Evolutionary conservation across 2,329 filamentous ascomycete species (phyloP).

Genomic region (Penicillium capsulatum): DNA sequence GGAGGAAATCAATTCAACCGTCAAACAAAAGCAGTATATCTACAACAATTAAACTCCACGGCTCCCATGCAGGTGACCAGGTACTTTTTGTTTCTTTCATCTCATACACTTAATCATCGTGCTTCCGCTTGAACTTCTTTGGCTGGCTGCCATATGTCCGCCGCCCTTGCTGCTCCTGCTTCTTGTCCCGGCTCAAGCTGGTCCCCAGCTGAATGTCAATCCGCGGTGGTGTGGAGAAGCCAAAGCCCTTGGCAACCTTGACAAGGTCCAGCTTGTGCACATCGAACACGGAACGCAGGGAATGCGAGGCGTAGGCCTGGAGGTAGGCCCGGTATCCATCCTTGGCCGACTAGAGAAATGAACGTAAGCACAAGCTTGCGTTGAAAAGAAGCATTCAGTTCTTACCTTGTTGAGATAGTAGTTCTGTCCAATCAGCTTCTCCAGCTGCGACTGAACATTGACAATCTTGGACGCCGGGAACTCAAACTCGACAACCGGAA

Average conservation of each 20-base stretch:
- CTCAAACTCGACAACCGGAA: slow-evolving; percentile 94
- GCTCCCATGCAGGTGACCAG: slow-evolving; percentile 22
- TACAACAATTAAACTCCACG: slow-evolving; percentile 24
- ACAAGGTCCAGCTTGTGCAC: slow-evolving; percentile 75
- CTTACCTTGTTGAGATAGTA: slow-evolving; percentile 89
- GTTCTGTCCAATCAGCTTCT: slow-evolving; percentile 90
- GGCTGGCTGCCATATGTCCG: slow-evolving; percentile 76
- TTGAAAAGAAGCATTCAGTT: background rate
- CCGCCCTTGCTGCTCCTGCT: slow-evolving; percentile 55
- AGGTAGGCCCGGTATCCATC: slow-evolving; percentile 83
- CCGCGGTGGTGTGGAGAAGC: slow-evolving; percentile 70
- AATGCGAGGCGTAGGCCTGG: slow-evolving; percentile 89
- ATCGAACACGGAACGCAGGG: slow-evolving; percentile 76
- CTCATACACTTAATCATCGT: slow-evolving; percentile 30
- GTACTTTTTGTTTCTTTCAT: slow-evolving; percentile 21
- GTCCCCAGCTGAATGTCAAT: slow-evolving; percentile 73
- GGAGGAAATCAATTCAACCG: no score
- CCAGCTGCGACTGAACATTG: slow-evolving; percentile 84
- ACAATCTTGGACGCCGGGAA: slow-evolving; percentile 89
- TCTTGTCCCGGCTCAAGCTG: slow-evolving; percentile 70
- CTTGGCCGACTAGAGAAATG: slow-evolving; percentile 53
- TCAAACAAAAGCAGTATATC: slow-evolving; percentile 20
- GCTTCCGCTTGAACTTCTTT: slow-evolving; percentile 55
- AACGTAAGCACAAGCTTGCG: background rate
- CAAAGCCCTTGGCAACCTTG: slow-evolving; percentile 81